Percentiles rank a stretch among this genome's conserved stretches.
Evolutionary conservation across 139 green algal genomes (phyloP).

Genomic region (Tetraselmis chui): DNA sequence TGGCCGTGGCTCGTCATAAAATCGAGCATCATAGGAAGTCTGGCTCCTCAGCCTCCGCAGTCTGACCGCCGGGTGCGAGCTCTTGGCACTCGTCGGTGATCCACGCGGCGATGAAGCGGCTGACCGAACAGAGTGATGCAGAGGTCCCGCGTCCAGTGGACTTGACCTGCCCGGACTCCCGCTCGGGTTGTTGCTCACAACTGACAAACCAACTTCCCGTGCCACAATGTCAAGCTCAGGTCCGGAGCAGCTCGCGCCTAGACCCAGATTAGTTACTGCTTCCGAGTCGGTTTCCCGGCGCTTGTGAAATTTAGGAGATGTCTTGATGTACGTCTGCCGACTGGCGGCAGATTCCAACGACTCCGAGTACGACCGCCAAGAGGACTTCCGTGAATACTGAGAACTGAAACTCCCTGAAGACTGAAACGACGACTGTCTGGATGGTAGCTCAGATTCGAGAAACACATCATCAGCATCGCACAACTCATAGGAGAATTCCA

Average conservation of each 20-base stretch:
- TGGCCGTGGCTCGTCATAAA: neutral
- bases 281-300: neutral
- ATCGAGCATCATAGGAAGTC: neutral
- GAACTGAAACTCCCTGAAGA: too few species aligned
- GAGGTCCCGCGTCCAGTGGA: too few species aligned
- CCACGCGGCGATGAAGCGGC: too few species aligned
- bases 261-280: neutral
- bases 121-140: too few species aligned
- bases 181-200: too few species aligned
- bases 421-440: neutral
- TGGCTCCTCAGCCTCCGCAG: neutral
- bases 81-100: neutral
- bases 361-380: neutral
- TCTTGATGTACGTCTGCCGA: neutral
- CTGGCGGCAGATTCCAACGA: neutral
- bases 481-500: neutral
- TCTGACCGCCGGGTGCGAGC: neutral
- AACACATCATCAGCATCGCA: neutral
- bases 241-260: too few species aligned
- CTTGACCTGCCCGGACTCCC: too few species aligned
- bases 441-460: neutral
- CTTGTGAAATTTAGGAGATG: neutral
- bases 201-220: too few species aligned
- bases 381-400: neutral
- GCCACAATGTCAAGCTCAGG: too few species aligned